Percentiles rank a stretch among this genome's conserved stretches.
Evolutionary conservation across 495 filamentous ascomycete species (phyloP).

Genomic region (Penicillium flavigenum): DNA sequence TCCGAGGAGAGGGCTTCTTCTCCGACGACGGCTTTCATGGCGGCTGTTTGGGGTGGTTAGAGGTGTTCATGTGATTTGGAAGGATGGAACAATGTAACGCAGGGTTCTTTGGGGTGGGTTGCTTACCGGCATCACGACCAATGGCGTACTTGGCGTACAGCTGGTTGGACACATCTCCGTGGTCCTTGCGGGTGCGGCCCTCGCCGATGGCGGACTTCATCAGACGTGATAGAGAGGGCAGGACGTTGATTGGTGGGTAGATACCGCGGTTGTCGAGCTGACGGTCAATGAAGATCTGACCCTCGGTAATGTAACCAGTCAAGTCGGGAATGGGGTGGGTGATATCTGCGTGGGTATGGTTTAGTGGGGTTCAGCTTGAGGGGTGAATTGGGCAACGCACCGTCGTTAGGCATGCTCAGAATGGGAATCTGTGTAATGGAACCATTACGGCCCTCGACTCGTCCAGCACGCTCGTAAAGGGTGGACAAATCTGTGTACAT

Average conservation of each 20-base stretch:
- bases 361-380: constrained; percentile 11
- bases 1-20: constrained; percentile 94
- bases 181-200: constrained; percentile 90
- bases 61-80: not conserved
- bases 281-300: constrained; percentile 97
- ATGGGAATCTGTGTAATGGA: constrained; percentile 99
- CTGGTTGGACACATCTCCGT: constrained; percentile 98
- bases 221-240: constrained; percentile 96
- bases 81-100: not conserved
- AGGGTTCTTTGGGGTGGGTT: not conserved
- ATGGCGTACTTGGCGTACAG: constrained; percentile 99
- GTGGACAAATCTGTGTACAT: constrained; percentile 99
- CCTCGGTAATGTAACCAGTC: constrained; percentile 98
- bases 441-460: constrained; percentile 95
- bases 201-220: constrained; percentile 99
- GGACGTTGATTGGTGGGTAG: constrained; percentile 98
- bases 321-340: constrained; percentile 99
- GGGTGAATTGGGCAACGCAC: constrained; percentile 37
- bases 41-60: constrained; percentile 48
- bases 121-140: constrained; percentile 79
- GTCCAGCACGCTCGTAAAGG: constrained; percentile 98
- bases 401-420: constrained; percentile 98
- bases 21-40: constrained; percentile 99
- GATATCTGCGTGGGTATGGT: constrained; percentile 62
- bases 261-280: constrained; percentile 93